Evolutionary conservation across 306 rosid genomes (phyloP), one percentile per base, ranked within the genome.

Genomic region (Prunus padus): DNA sequence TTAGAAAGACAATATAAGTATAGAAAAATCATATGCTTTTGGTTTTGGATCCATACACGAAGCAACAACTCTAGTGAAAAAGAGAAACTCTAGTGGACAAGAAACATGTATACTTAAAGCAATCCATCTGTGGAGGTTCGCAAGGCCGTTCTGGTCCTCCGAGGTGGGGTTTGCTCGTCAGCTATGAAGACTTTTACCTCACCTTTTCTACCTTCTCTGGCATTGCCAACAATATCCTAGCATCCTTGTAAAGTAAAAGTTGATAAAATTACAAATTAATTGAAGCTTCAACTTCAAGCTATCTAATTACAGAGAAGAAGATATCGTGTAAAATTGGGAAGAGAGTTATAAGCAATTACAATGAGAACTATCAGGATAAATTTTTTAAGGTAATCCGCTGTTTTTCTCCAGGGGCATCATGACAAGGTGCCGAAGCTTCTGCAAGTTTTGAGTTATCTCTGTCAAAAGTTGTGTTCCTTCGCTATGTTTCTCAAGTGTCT

Each of bases 391-490:
- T 52, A 57, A 40, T 59, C 79, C 79, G 26, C 22, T 74, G 54
- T 50, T 75, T 40, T 60, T 79, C 69, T 77, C 71, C 30, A 57
- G n/a, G 45, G 80, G 74, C 25, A 74, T 60, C 69, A 46, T 70
- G 44, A 88, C 84, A 61, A 81, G 77, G 28, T 81, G 83, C 64
- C 77, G 79, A 49, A 88, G 88, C 75, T 81, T 86, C 82, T 79
- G 72, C 75, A 90, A 70, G 76, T 82, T 84, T 57, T 83, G 78
- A 61, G 86, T 82, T 76, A 83, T 81, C 78, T 76, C 87, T 56
- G 82, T 77, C 83, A 90, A 84, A 75, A 81, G 63, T 67, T 76
- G 74, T 40, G 86, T 75, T 69, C 85, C 90, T 79, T 88, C 92
- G 8, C 82, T 37, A 54, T 84, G 69, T 77, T 81, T 80, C 83